Base-by-base conservation (phyloP, 2,329 filamentous ascomycete genomes). In the Sarocladiaceae sp. region DNA sequence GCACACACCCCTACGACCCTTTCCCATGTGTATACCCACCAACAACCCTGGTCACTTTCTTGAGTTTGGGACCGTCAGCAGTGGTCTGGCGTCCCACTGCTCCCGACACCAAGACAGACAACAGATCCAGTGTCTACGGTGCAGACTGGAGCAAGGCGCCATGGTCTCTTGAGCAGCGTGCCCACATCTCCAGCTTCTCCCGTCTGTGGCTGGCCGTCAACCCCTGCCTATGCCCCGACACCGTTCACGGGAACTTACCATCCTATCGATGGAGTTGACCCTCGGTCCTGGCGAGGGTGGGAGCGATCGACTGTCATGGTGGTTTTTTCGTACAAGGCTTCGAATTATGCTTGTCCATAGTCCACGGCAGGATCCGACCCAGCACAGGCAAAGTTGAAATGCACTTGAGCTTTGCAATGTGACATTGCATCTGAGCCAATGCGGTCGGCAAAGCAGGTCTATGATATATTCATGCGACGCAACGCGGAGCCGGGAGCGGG, bases 211-310 rank as follows among this genome's bases (percentile, higher is more conserved):
- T 7, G 40, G 22, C 22, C n/a, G 13, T n/a, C 22, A 3, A 46
- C 44, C 44, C 44, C 26, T 48, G 44, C 25, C 25, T n/a, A 31
- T 22, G n/a, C 44, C 26, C 44, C 10, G 26, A 48, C 25, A 48
- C 28, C 26, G 44, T 48, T 48, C 40, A 28, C 44, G 25, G 44
- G 44, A 33, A 48, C 44, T 48, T 31, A 4, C 44, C 44, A 44
- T 48, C 44, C 44, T 28, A 48, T 31, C n/a, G 26, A 28, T 33
- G 10, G 28, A 48, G 22, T 33, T 7, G 25, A 48, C 40, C n/a
- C n/a, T 18, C 5, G 15, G 22, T 11, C 22, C 40, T 17, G 6
- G 23, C 6, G 28, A 33, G 12, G 28, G 26, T 13, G 23, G 44
- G 44, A 17, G 10, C 13, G 22, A 26, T 29, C 44, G 23, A 48